These are phyloP conservation scores for Vanilla planifolia DNA, from an alignment of 106 monocot genomes.

Conservation along the genomic window DNA sequence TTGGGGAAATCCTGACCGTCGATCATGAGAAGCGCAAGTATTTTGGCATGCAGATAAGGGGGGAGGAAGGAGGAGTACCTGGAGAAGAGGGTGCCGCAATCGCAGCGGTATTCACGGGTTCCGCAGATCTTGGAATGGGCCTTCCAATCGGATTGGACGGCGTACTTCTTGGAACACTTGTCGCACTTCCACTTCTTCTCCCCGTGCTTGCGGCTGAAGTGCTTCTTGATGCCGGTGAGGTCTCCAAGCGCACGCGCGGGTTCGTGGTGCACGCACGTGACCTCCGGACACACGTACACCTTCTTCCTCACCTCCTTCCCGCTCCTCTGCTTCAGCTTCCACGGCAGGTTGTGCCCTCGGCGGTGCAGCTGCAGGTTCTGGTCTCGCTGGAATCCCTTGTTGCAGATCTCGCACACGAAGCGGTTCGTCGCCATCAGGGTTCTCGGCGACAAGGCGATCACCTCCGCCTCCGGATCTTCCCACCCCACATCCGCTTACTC, in stretches of 20 bases:
- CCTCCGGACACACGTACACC: conserved; percentile 75
- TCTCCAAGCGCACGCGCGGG: conserved; percentile 67
- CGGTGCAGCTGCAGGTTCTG: conserved; percentile 32
- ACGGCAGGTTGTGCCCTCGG: conserved; percentile 29
- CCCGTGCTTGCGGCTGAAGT: conserved; percentile 81
- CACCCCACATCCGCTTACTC: no score
- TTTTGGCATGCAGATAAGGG: no score
- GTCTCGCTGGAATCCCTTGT: conserved; percentile 26
- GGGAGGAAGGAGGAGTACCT: no score
- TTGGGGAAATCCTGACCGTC: no score
- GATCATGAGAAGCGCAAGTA: no score
- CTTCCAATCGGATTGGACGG: conserved; percentile 88
- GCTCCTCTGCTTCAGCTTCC: conserved; percentile 41
- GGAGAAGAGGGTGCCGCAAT: conserved; percentile 98
- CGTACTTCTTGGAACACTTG: conserved; percentile 88
- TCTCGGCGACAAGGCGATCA: conserved; percentile 22
- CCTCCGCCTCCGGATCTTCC: conserved; percentile 30
- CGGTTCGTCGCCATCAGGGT: conserved; percentile 30
- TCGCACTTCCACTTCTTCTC: conserved; percentile 96
- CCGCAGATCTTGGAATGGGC: conserved; percentile 87
- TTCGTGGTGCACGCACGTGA: conserved; percentile 61
- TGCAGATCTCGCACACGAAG: conserved; percentile 32
- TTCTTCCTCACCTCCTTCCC: conserved; percentile 60
- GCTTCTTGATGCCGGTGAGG: conserved; percentile 85
- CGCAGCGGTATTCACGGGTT: conserved; percentile 90